Conservation (phyloP, 345 rosid genomes). For the Diplotaxis tenuifolia region DNA sequence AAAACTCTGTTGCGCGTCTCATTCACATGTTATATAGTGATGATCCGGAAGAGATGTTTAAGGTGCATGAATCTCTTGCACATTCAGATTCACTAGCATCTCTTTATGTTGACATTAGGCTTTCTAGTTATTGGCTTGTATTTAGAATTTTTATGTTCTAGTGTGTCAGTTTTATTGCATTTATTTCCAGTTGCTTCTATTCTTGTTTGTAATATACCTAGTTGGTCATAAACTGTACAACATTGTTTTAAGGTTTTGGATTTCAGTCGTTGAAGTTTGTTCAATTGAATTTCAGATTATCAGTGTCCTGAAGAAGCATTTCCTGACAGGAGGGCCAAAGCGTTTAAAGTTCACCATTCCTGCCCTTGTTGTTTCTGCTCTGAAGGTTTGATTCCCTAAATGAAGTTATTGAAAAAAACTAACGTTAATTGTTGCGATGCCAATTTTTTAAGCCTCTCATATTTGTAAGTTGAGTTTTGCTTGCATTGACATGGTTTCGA, state of each 20-base stretch:
- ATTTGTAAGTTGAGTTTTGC: constrained; percentile 2
- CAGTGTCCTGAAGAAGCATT: constrained; percentile 63
- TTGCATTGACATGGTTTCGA: constrained; percentile 13
- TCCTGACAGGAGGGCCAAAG: constrained; percentile 88
- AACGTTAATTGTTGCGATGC: neutral
- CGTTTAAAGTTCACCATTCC: constrained; percentile 90
- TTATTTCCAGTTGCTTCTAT: constrained; percentile 1
- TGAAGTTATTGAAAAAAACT: constrained; percentile 10
- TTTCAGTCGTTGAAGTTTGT: constrained; percentile 24
- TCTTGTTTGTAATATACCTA: constrained; percentile 14
- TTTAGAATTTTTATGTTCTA: neutral
- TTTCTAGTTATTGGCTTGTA: constrained; percentile 19
- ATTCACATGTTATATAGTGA: constrained; percentile 88
- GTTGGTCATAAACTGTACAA: constrained; percentile 6
- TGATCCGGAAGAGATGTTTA: constrained; percentile 92
- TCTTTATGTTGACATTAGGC: constrained; percentile 21
- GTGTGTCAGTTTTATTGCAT: neutral
- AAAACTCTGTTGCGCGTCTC: constrained; percentile 93
- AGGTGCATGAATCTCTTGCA: constrained; percentile 53
- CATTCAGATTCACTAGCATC: constrained; percentile 10
- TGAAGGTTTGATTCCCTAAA: constrained; percentile 59
- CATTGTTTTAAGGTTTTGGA: constrained; percentile 13
- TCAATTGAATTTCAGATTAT: constrained; percentile 62
- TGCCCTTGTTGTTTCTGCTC: constrained; percentile 82
- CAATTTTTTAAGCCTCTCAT: neutral